Base-by-base conservation (phyloP, 148 eudicot species). In the Nyssa sinensis region DNA sequence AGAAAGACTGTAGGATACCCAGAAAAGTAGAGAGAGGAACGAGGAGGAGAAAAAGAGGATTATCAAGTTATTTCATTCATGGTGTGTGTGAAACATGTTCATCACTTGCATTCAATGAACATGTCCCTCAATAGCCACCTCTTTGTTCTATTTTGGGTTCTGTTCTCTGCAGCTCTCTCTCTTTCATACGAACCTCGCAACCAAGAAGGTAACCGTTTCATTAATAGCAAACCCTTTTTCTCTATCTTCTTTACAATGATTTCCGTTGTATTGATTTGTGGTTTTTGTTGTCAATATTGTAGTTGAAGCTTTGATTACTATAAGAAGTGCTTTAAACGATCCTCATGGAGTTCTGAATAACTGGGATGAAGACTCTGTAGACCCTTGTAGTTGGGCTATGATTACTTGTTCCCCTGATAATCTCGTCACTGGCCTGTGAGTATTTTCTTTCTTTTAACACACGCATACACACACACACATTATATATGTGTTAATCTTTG, bases 341-440 rank as follows among this genome's bases (percentile, higher is more conserved):
- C 96, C 99, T 41, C 84, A 86, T 80, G 89, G 91, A 65, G 96
- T 81, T 74, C 70, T 95, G 25, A 89, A 67, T 77, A 95, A 84
- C 61, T 95, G 99, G 99, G 99, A 95, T 82, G 93, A 95, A 69
- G 87, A 88, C 80, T 95, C 99, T 30, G 99, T 91, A 41, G 99
- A 95, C 83, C 96, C 99, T 47, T 95, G 99, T 79, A 92, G 97
- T 71, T 95, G 99, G 99, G 85, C 94, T 72, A 90, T 93, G 97
- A 88, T 95, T 80, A 90, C 97, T 84, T 95, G 99, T 69, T 92
- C 93, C 7, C 72, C 90, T 78, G 93, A 89, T 74, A 90, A 92
- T 75, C 76, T 82, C 35, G 99, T 92, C 61, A 84, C 81, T 81
- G 89, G 83, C 78, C n/a, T 95, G 99, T 95, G 67, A 80, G 79